Evolutionary conservation across 805 yeast genomes (phyloP).

Genomic region (Nakazawaea wyomingensis): DNA sequence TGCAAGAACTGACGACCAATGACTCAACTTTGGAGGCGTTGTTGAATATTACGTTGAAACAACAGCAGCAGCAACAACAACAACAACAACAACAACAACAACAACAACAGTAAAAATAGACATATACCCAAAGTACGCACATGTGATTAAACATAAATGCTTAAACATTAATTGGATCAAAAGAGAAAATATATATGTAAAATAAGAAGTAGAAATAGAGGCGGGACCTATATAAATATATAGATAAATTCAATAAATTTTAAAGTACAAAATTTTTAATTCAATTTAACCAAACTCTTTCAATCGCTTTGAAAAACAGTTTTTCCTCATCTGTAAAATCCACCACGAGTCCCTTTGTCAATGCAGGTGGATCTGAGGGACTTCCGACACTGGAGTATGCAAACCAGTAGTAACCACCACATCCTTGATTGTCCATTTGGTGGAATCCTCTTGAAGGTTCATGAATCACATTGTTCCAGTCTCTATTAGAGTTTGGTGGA

Average conservation of each 20-base stretch:
- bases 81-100: too few relatives aligned
- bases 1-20: slow-evolving; percentile 6
- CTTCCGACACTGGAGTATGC: slow-evolving; percentile 56
- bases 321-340: slow-evolving; percentile 25
- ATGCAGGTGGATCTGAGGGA: slow-evolving; percentile 28
- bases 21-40: slow-evolving; percentile 12
- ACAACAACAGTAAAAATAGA: background rate
- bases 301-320: slow-evolving; percentile 35
- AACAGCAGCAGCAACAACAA: too few relatives aligned
- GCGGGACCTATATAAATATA: slow-evolving; percentile 1
- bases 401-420: slow-evolving; percentile 56
- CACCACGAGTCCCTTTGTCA: slow-evolving; percentile 41
- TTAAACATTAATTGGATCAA: too few relatives aligned
- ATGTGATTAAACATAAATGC: too few relatives aligned
- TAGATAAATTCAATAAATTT: too few relatives aligned
- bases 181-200: too few relatives aligned
- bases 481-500: slow-evolving; percentile 54
- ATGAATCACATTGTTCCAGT: slow-evolving; percentile 50
- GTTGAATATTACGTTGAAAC: slow-evolving; percentile 11
- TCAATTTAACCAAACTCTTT: slow-evolving; percentile 46
- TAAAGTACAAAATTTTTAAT: too few relatives aligned
- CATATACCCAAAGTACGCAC: too few relatives aligned
- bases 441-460: slow-evolving; percentile 13
- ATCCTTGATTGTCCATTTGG: slow-evolving; percentile 19
- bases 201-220: background rate